These are phyloP conservation scores for Hawksworthiomyces lignivorus DNA, from an alignment of 2,329 filamentous ascomycete species.

Conservation along the genomic window DNA sequence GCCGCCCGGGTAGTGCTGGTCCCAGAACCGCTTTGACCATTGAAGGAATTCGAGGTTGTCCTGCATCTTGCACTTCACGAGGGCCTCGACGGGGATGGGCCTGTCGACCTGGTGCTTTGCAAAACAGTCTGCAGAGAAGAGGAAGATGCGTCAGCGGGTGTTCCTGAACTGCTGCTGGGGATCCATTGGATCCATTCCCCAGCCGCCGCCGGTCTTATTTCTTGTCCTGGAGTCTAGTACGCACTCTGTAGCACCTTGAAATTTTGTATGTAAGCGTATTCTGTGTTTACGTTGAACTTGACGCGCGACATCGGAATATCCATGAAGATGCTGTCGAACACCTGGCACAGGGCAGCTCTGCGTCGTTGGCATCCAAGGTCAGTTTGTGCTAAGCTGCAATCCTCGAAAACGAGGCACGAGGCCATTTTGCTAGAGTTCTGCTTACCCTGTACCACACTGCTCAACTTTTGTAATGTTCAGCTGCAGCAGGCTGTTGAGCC, in stretches of 20 bases:
- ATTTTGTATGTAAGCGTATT: constrained; percentile 97
- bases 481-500: constrained; percentile 96
- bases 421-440: too few species aligned
- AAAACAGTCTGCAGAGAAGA: constrained; percentile 59
- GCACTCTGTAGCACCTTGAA: constrained; percentile 96
- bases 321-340: constrained; percentile 96
- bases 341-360: constrained; percentile 91
- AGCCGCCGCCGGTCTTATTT: too few species aligned
- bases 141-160: neutral
- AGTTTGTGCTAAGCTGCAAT: too few species aligned
- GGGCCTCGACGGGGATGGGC: constrained; percentile 75
- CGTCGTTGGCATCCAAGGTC: too few species aligned
- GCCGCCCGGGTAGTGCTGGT: constrained; percentile 93
- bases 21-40: constrained; percentile 96
- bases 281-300: constrained; percentile 96
- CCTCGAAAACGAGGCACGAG: neutral
- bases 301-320: constrained; percentile 93
- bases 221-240: constrained; percentile 25
- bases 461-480: constrained; percentile 98
- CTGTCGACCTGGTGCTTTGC: constrained; percentile 82
- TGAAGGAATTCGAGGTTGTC: constrained; percentile 99
- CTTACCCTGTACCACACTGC: constrained; percentile 31
- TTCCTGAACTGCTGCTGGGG: too few species aligned
- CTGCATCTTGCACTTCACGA: constrained; percentile 99
- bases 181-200: too few species aligned